phyloP scores from a whole-genome alignment of 139 green algal genomes.

The Astrephomene gubernaculifera region DNA sequence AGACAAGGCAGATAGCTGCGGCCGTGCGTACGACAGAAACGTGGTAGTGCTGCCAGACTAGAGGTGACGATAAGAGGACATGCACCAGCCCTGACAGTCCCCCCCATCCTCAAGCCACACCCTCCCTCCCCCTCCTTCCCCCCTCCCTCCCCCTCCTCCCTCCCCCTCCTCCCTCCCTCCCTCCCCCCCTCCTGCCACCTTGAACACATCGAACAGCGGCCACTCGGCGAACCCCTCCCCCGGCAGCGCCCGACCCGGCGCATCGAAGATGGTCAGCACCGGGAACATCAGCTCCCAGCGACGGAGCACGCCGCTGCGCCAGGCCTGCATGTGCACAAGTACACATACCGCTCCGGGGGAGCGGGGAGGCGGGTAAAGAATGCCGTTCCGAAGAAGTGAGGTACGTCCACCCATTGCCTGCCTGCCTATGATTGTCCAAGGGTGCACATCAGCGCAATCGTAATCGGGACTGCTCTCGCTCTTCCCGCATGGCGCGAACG shows the following conservation, averaged over 20 bases:
- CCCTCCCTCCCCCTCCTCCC: background rate
- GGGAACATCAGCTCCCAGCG: conserved; percentile 11
- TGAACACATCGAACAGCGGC: conserved; percentile 30
- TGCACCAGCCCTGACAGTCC: background rate
- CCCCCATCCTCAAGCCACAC: background rate
- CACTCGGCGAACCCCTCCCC: conserved; percentile 27
- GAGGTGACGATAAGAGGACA: no score
- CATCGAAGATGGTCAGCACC: background rate
- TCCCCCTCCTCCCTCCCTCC: background rate
- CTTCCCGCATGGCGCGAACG: no score
- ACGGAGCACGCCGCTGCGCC: background rate
- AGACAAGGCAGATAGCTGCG: no score
- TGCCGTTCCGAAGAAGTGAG: no score
- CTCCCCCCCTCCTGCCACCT: background rate
- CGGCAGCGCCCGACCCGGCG: background rate
- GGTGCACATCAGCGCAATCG: no score
- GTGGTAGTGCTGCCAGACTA: no score
- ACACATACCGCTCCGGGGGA: no score
- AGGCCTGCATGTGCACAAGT: conserved; percentile 10
- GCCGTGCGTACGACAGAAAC: no score
- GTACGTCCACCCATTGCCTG: no score
- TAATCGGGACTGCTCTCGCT: no score
- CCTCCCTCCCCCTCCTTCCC: background rate
- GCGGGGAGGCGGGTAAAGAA: no score
- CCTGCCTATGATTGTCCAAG: no score